These are phyloP conservation scores for Ajuga reptans DNA, from an alignment of 305 asterid genomes.

Conservation along the genomic window DNA sequence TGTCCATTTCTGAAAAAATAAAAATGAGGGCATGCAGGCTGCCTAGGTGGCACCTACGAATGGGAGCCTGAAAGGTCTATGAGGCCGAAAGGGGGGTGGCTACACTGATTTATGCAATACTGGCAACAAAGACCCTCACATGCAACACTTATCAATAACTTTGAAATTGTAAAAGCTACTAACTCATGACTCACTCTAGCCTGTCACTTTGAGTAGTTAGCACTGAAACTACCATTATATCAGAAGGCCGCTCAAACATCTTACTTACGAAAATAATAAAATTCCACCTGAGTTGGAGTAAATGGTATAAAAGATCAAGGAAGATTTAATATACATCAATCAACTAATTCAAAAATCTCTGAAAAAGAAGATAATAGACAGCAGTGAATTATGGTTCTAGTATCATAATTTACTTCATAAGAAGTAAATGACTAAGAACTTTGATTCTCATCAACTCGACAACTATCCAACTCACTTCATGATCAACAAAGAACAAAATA, in stretches of 20 bases:
- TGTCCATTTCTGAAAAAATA: no score
- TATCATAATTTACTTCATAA: neutral
- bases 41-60: no score
- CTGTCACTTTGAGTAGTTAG: neutral
- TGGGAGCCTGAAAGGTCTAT: no score
- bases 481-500: neutral
- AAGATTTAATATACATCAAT: neutral
- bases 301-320: neutral
- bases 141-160: neutral
- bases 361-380: neutral
- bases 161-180: neutral
- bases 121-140: neutral
- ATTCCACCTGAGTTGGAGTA: neutral
- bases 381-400: neutral
- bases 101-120: no score
- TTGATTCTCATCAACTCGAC: neutral
- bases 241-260: neutral
- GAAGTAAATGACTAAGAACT: neutral
- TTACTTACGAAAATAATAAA: neutral
- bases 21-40: no score
- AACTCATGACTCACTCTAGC: neutral
- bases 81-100: no score
- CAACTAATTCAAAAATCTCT: neutral
- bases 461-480: conserved; percentile 10
- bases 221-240: neutral